A percentile compares a stretch with the other conserved stretches of the same genome.
Conservation (phyloP, 2,329 filamentous ascomycete genomes). For the Colletotrichum musae region DNA sequence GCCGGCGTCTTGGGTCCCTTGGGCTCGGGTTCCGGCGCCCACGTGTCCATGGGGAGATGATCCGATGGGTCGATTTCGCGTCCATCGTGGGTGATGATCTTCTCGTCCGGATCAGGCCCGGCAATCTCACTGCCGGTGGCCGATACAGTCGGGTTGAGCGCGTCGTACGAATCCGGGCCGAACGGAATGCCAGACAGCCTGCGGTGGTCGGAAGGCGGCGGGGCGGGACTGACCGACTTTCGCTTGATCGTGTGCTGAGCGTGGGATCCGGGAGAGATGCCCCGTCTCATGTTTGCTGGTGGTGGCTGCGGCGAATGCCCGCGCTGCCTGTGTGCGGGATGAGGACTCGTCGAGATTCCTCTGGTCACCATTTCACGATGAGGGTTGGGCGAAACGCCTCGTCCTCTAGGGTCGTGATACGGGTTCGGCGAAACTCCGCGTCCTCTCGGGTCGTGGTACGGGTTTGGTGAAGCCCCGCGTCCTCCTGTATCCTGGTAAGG, state of each 20-base stretch:
- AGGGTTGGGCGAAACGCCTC: slow-evolving; percentile 36
- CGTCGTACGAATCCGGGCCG: slow-evolving; percentile 82
- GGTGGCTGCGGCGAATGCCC: slow-evolving; percentile 42
- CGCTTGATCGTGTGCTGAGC: slow-evolving; percentile 71
- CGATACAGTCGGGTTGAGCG: slow-evolving; percentile 73
- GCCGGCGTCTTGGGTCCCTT: slow-evolving; percentile 50
- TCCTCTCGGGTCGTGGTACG: slow-evolving; percentile 17
- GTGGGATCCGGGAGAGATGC: slow-evolving; percentile 59
- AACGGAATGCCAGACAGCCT: slow-evolving; percentile 77
- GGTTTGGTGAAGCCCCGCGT: slow-evolving; percentile 1
- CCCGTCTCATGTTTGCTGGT: slow-evolving; percentile 56
- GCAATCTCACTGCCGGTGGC: slow-evolving; percentile 41
- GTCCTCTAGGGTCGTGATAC: slow-evolving; percentile 62
- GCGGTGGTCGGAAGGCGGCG: slow-evolving; percentile 64
- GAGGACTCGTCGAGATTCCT: slow-evolving; percentile 59
- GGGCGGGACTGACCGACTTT: slow-evolving; percentile 82
- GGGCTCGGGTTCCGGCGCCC: slow-evolving; percentile 82
- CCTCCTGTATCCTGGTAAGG: slow-evolving; percentile 48
- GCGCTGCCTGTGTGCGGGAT: slow-evolving; percentile 62
- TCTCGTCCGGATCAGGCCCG: slow-evolving; percentile 68
- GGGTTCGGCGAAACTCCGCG: slow-evolving; percentile 47
- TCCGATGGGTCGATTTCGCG: slow-evolving; percentile 85
- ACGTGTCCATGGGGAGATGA: slow-evolving; percentile 82
- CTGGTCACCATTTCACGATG: slow-evolving; percentile 54
- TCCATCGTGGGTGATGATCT: slow-evolving; percentile 83